phyloP scores from a whole-genome alignment of 306 rosid genomes.

The Rosa lucieae region DNA sequence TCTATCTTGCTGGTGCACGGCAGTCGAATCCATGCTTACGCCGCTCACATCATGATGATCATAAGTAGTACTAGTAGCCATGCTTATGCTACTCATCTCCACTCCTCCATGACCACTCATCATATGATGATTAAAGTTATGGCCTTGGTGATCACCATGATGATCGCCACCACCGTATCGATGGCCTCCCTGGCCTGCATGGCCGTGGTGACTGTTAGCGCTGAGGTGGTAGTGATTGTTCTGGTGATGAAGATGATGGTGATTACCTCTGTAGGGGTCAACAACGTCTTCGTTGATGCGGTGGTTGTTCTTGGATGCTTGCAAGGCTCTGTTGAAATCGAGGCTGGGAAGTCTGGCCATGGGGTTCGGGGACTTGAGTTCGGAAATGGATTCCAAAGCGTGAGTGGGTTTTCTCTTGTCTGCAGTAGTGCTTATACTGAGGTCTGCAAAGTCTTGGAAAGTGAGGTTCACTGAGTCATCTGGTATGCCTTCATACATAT shows the following conservation, averaged over 20 bases:
- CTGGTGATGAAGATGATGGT: background rate
- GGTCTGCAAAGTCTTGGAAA: slow-evolving; percentile 64
- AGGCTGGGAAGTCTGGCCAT: slow-evolving; percentile 51
- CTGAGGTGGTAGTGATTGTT: background rate
- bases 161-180: slow-evolving; percentile 8
- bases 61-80: background rate
- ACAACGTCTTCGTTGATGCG: slow-evolving; percentile 10
- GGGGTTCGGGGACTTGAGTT: slow-evolving; percentile 16
- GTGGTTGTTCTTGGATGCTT: slow-evolving; percentile 28
- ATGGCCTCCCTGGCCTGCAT: background rate
- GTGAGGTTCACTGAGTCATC: slow-evolving; percentile 88
- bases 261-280: background rate
- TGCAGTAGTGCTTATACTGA: slow-evolving; percentile 19
- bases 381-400: slow-evolving; percentile 14
- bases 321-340: slow-evolving; percentile 56
- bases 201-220: background rate
- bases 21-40: slow-evolving; percentile 37
- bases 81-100: slow-evolving; percentile 12
- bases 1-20: slow-evolving; percentile 29
- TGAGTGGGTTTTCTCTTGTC: slow-evolving; percentile 19
- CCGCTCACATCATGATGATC: slow-evolving; percentile 37
- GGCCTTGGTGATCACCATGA: background rate
- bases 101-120: slow-evolving; percentile 33
- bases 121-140: background rate
- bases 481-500: slow-evolving; percentile 73